Evolutionary conservation across 371 early-diverging fungal genomes (phyloP), one percentile per base, ranked within the genome.

Genomic region (Circinella minor): DNA sequence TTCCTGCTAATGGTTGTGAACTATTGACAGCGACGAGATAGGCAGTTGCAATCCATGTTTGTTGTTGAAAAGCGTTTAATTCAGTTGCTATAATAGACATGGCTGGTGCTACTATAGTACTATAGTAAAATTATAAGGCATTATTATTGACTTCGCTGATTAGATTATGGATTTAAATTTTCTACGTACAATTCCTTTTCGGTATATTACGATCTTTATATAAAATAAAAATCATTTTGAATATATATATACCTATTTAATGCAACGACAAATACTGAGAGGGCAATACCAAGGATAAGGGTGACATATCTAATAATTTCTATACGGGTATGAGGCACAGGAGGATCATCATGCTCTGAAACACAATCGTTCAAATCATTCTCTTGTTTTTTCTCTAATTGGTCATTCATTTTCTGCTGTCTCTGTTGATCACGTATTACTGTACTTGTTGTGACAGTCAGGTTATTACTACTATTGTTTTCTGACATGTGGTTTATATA

Each of bases 1-100:
- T 61, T 61, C 62, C 62, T 38, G 62, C 62, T 8, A 61, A 18
- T 9, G 62, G 62, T 34, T 61, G 62, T 11, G 46, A 46, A 13
- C 27, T n/a, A 18, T 39, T 61, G 14, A 61, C 4, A 8, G 62
- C 62, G 38, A 61, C 46, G 27, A 89, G 59, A 61, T 87, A 89
- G 36, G 85, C 71, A 6, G 66, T 71, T 9, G 71, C 66, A 51
- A 62, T 69, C 63, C 65, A 65, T 55, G 61, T 71, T 18, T 71
- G 66, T n/a, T 37, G 7, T 36, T n/a, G 36, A 20, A 71, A 38
- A 15, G 65, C 66, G 11, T 71, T 39, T 15, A 67, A 61, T 11
- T 71, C 64, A 4, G 64, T 57, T 27, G 64, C 63, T 17, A 71
- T 64, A 4, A 63, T 63, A 5, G 43, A 55, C 39, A 55, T 27